Conservation (phyloP, 2,329 filamentous ascomycete genomes). For the Penicillium paneum region DNA sequence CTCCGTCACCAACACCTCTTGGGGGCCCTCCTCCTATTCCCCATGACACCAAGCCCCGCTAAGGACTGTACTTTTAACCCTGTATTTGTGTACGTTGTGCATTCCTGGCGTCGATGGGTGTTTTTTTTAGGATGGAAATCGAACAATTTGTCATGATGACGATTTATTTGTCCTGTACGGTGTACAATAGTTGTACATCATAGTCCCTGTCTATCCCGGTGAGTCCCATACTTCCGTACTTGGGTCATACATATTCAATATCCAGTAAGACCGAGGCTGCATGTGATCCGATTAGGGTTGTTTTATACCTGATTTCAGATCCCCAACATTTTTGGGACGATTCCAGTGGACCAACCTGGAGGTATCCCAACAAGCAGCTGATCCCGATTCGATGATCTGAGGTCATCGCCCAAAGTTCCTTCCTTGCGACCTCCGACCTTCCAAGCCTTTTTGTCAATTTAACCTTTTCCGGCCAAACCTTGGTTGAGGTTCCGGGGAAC, state of each 20-base stretch:
- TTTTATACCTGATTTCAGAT: not conserved
- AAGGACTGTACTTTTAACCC: conserved; percentile 16
- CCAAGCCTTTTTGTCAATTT: not conserved
- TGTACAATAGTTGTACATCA: not conserved
- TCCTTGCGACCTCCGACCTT: not conserved
- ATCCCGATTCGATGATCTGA: not conserved
- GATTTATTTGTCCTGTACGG: not conserved
- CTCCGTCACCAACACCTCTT: conserved; percentile 22
- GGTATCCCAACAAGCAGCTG: conserved; percentile 5
- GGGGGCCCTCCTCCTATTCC: conserved; percentile 55
- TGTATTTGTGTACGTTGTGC: not conserved
- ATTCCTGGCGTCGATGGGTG: not conserved
- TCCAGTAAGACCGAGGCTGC: conserved; percentile 17
- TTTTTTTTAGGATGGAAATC: not conserved
- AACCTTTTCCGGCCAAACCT: not conserved
- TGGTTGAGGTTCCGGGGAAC: not conserved
- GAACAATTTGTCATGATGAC: not conserved
- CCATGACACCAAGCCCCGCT: conserved; percentile 55
- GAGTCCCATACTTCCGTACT: not conserved
- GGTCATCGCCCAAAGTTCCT: not conserved
- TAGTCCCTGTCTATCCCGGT: not conserved
- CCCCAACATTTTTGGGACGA: conserved; percentile 16
- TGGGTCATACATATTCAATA: not conserved
- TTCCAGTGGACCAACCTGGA: not conserved
- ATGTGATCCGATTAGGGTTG: conserved; percentile 16